Percentiles rank a stretch among this genome's conserved stretches.
These are phyloP conservation scores for Pseudocohnilembus persalinus DNA, from an alignment of 169 alveolate species.

Conservation along the genomic window DNA sequence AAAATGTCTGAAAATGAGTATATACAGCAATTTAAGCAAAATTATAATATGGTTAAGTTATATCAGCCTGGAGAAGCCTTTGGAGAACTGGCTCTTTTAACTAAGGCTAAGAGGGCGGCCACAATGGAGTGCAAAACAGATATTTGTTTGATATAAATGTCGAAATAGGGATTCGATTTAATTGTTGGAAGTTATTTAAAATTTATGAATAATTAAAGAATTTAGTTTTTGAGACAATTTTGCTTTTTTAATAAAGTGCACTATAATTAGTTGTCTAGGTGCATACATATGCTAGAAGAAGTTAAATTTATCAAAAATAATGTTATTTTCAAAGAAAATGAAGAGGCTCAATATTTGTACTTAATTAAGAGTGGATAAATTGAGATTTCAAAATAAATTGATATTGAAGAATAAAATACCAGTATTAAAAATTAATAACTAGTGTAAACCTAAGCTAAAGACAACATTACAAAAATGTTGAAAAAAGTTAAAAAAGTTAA, in stretches of 20 bases:
- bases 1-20: background rate
- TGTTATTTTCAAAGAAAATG: background rate
- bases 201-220: background rate
- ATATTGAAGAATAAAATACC: too few relatives aligned
- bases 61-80: slow-evolving; percentile 91
- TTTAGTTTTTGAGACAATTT: background rate
- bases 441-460: too few relatives aligned
- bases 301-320: background rate
- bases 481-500: too few relatives aligned
- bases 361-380: background rate
- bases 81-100: slow-evolving; percentile 97
- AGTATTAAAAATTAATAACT: too few relatives aligned
- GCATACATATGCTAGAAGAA: background rate
- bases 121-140: slow-evolving; percentile 91
- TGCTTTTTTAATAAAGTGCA: background rate
- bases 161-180: background rate
- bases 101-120: slow-evolving; percentile 96
- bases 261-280: background rate
- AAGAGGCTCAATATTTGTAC: background rate
- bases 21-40: background rate
- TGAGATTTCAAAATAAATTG: background rate
- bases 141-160: slow-evolving; percentile 55
- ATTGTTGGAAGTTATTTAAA: background rate
- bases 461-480: too few relatives aligned
- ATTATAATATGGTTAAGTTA: slow-evolving; percentile 5